Conservation (phyloP, 2,329 filamentous ascomycete genomes). For the Fusarium camptoceras region DNA sequence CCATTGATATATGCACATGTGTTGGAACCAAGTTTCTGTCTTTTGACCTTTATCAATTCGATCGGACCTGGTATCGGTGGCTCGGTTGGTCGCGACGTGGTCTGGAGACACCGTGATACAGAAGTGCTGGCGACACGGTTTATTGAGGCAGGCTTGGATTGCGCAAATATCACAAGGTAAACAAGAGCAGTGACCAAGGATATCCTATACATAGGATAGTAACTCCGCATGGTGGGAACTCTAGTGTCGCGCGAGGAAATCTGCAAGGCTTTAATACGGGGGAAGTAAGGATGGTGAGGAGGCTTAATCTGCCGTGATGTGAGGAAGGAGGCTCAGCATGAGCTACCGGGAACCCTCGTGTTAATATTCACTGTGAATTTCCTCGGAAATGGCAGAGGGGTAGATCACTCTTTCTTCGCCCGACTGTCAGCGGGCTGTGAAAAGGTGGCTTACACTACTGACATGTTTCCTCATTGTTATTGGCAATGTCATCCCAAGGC, state of each 20-base stretch:
- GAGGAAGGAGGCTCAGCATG: too few relatives aligned
- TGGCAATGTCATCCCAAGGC: too few relatives aligned
- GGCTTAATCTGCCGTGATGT: accelerated
- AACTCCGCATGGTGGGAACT: too few relatives aligned
- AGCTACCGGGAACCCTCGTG: accelerated
- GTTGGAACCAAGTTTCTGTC: accelerated
- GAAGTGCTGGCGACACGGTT: accelerated
- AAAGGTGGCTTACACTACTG: too few relatives aligned
- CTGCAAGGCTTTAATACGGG: too few relatives aligned
- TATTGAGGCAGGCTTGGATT: not conserved
- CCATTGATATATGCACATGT: not conserved
- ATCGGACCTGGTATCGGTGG: accelerated
- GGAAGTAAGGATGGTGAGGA: accelerated
- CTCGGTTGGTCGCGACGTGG: not conserved
- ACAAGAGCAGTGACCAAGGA: accelerated
- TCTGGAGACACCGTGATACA: accelerated
- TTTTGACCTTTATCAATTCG: accelerated
- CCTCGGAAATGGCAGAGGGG: not conserved
- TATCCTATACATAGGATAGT: accelerated
- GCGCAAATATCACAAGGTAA: accelerated
- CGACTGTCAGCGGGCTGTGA: too few relatives aligned
- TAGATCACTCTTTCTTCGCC: accelerated
- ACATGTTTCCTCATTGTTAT: too few relatives aligned
- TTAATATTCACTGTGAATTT: accelerated
- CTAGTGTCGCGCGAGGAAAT: too few relatives aligned